phyloP scores from a whole-genome alignment of 208 protist species.

The Lotmaria passim region DNA sequence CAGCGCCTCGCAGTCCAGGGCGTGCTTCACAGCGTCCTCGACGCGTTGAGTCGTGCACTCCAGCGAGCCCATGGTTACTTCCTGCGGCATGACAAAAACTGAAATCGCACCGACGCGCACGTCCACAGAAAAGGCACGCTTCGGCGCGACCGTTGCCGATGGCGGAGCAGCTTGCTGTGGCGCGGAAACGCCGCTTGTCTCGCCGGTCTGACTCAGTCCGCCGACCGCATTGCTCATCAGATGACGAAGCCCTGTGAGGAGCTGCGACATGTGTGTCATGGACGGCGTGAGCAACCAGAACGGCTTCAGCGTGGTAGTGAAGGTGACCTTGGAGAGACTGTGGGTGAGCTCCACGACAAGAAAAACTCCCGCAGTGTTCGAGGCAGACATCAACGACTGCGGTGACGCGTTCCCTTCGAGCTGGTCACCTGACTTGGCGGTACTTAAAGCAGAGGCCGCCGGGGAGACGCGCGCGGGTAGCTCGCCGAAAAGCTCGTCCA shows the following conservation, averaged over 20 bases:
- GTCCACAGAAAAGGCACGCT: neutral
- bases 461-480: slow-evolving; percentile 1
- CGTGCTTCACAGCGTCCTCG: slow-evolving; percentile 11
- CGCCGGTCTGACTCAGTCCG: neutral
- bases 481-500: slow-evolving; percentile 32
- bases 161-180: neutral
- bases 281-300: slow-evolving; percentile 35
- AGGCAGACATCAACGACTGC: neutral
- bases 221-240: neutral
- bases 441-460: neutral
- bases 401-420: neutral
- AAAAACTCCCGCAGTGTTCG: neutral
- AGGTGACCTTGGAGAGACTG: neutral
- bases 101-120: slow-evolving; percentile 14
- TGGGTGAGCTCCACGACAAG: slow-evolving; percentile 7
- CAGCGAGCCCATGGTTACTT: neutral
- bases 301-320: slow-evolving; percentile 3
- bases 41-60: neutral
- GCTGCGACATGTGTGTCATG: slow-evolving; percentile 11
- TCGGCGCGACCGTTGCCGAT: neutral
- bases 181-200: too few species aligned
- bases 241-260: slow-evolving; percentile 10
- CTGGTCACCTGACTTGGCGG: neutral
- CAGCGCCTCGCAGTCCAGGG: slow-evolving; percentile 12
- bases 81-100: slow-evolving; percentile 18